Base-by-base conservation (phyloP, 345 rosid genomes). In the Clausena lansium region DNA sequence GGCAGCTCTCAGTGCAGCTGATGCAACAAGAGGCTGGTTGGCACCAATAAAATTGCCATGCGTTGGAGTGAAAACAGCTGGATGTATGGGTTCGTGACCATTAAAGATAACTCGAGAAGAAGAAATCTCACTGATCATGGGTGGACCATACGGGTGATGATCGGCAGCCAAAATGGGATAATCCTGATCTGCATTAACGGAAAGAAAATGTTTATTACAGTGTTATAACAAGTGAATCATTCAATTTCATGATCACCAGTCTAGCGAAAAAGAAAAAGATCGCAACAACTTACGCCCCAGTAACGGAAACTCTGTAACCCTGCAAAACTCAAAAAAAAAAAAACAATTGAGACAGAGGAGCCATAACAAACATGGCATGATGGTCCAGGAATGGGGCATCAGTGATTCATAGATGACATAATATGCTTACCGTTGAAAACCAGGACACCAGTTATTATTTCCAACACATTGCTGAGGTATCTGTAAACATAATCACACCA, bases 361-460 rank as follows among this genome's bases (percentile, higher is more conserved):
- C 45, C 47, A 71, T 22, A 54, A 10, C 60, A 25, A 22, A 3
- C 2, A 9, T 32, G 20, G 39, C 9, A 32, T 28, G 9, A 30
- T 13, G 59, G 62, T 27, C 33, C n/a, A 63, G 20, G 38, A 30
- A 30, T 0, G 9, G 24, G 15, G 67, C 67, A 63, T 15, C 67
- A 63, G 67, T 17, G 67, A 54, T 28, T 35, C n/a, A 55, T 50
- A 24, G 11, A 58, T 41, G 58, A 30, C 20, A 11, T 38, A 57
- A 30, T 19, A 73, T 19, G 67, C 74, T 66, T 33, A 79, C 74
- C 70, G 17, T 68, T 65, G 75, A 35, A 61, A 75, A 69, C 9
- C 24, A 5, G 68, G 38, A 58, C 65, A 47, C 75, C 5, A 24
- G 69, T 45, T 14, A 25, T 30, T 15, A 41, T 41, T 41, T 35